Percentiles rank a stretch among this genome's conserved stretches.
Evolutionary conservation across 768 basidiomycete species (phyloP).

Genomic region (Dendrothele bispora): DNA sequence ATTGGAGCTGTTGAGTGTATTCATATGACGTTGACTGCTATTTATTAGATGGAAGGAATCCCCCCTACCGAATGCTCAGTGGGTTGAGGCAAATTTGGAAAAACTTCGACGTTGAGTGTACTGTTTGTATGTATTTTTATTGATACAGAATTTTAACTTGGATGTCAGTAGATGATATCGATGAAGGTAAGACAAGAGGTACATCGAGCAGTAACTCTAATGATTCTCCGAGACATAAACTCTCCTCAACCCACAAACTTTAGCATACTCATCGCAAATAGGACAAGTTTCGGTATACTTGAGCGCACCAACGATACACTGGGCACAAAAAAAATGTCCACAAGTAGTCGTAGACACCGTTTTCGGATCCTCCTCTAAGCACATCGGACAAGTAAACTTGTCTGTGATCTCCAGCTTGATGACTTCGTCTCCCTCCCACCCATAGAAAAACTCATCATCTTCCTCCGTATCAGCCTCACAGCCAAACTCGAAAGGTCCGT

Average conservation of each 20-base stretch:
- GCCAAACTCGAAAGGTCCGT: not conserved
- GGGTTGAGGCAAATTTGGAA: too few species aligned
- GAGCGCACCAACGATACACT: constrained; percentile 1
- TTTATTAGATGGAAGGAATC: too few species aligned
- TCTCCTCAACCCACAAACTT: not conserved
- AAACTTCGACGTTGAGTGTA: too few species aligned
- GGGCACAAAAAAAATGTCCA: constrained; percentile 7
- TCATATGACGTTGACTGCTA: too few species aligned
- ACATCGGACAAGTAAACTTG: constrained; percentile 5
- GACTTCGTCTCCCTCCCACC: constrained; percentile 1
- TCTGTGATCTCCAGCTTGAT: too few species aligned
- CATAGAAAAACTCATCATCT: not conserved
- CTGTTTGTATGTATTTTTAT: too few species aligned
- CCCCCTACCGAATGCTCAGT: too few species aligned
- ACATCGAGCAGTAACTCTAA: too few species aligned
- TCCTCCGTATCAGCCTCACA: not conserved
- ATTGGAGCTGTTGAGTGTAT: too few species aligned
- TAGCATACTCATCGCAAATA: not conserved
- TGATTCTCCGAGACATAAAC: constrained; percentile 2
- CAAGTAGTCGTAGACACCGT: constrained; percentile 3
- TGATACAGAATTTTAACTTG: too few species aligned
- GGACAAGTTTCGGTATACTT: constrained; percentile 4
- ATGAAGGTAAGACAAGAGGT: too few species aligned
- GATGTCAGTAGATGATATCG: too few species aligned
- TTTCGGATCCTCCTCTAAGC: not conserved